Percentiles rank a stretch among this genome's conserved stretches.
These are phyloP conservation scores for Penicillium chermesinum DNA, from an alignment of 495 filamentous ascomycete genomes.

Conservation along the genomic window DNA sequence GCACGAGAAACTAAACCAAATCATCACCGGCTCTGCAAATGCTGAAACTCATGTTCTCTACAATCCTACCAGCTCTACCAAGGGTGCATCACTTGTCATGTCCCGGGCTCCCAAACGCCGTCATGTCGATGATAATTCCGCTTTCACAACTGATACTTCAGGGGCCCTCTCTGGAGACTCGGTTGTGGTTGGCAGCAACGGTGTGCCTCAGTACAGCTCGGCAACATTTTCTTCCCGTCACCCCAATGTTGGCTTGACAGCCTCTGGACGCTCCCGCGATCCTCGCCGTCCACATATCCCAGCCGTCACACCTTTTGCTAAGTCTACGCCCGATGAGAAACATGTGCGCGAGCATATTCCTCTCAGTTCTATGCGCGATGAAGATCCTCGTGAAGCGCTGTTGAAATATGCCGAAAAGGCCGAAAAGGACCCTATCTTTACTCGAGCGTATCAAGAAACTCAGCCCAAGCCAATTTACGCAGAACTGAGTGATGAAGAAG, in stretches of 20 bases:
- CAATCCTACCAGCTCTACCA: constrained; percentile 72
- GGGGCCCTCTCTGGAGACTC: constrained; percentile 77
- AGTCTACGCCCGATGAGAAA: constrained; percentile 82
- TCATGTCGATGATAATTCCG: constrained; percentile 89
- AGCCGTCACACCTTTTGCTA: constrained; percentile 82
- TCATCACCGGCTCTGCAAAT: constrained; percentile 88
- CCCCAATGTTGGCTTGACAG: constrained; percentile 67
- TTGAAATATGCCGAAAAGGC: constrained; percentile 94
- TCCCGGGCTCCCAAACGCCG: constrained; percentile 88
- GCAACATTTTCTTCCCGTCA: constrained; percentile 59
- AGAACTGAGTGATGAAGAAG: constrained; percentile 88
- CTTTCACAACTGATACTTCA: constrained; percentile 74
- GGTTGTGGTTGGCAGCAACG: constrained; percentile 56
- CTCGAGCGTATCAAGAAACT: constrained; percentile 84
- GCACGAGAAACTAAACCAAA: constrained; percentile 94
- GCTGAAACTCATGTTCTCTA: constrained; percentile 85
- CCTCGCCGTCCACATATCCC: constrained; percentile 78
- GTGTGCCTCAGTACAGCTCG: constrained; percentile 42
- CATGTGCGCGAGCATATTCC: constrained; percentile 85
- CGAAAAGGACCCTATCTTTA: constrained; percentile 90
- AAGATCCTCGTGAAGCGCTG: constrained; percentile 91
- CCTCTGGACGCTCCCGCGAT: constrained; percentile 73
- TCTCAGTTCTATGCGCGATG: constrained; percentile 90
- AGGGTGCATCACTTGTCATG: constrained; percentile 85
- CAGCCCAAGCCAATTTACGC: constrained; percentile 92